Base-by-base conservation (phyloP, 108 stramenopile species). In the Cyclotella sp. region DNA sequence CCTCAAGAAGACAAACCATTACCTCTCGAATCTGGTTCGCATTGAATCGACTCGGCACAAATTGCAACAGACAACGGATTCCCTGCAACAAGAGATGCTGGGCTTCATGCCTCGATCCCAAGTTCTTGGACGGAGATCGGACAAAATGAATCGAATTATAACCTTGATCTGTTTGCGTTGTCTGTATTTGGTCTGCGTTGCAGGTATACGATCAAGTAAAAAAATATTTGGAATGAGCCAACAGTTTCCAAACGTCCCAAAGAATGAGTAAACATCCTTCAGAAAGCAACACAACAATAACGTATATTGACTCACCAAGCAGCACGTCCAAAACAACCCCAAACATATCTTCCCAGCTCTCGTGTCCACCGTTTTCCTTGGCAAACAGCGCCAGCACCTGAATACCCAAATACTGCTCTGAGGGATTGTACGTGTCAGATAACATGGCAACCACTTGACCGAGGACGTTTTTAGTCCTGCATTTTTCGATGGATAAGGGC, bases 51-150 rank as follows among this genome's bases (percentile, higher is more conserved):
- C 74, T 22, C 5, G 81, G 81, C 39, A 82, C 81, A 52, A 70
- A 83, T 41, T 85, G 72, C 45, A 85, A 65, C 42, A 85, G 74
- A 51, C 78, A 79, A 24, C 85, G 24, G 12, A 85, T 59, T 26
- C 77, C 85, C 57, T 85, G 85, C 26, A 85, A 68, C 55, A 75
- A 83, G 46, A 83, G 53, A 54, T 85, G 85, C 54, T 85, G 81
- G 21, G 82, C 55, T 57, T 82, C 72, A 47, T 79, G 46, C 34
- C 61, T 34, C 55, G 67, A 60, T 39, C 66, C 74, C 21, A 75
- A 69, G 21, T 64, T 70, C 43, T 80, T 86, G 3, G 76, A 45
- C n/a, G 84, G 81, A 46, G 82, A 83, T 22, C 68, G 58, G 29
- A 75, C 68, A 49, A 75, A 67, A 28, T 68, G 53, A 15, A 75